Conservation (phyloP, 768 basidiomycete genomes). For the Auricularia sp. region DNA sequence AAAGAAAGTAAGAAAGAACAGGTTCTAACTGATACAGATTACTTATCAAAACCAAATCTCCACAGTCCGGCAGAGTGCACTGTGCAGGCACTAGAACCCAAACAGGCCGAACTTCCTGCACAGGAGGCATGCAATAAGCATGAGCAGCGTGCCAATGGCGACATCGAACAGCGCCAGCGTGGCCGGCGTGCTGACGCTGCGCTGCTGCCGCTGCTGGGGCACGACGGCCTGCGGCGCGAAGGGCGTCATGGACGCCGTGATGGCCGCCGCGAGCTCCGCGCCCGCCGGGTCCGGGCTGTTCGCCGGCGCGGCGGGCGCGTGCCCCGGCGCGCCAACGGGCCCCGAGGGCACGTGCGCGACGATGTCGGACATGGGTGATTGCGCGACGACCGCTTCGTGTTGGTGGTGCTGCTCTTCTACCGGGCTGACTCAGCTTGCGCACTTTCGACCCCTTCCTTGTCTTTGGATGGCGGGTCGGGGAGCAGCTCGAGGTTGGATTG, state of each 20-base stretch:
- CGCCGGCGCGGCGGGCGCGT: neutral
- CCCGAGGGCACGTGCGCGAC: neutral
- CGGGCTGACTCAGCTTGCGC: neutral
- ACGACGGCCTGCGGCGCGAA: constrained; percentile 1
- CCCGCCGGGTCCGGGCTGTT: neutral
- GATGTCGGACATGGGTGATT: neutral
- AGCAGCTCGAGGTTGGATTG: constrained; percentile 57
- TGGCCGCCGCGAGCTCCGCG: neutral
- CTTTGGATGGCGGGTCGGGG: constrained; percentile 45
- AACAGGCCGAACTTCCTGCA: neutral
- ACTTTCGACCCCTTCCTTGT: neutral
- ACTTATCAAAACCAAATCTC: too few relatives aligned
- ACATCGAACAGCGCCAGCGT: neutral
- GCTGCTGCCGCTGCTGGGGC: neutral
- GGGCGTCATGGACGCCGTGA: neutral
- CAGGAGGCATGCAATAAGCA: neutral
- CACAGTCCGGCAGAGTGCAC: too few relatives aligned
- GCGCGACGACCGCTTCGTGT: neutral
- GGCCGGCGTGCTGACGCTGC: neutral
- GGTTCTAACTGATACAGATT: too few relatives aligned
- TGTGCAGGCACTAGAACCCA: neutral
- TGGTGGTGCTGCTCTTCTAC: neutral
- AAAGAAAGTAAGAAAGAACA: too few relatives aligned
- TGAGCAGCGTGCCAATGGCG: neutral
- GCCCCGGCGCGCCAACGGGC: neutral